Base-by-base conservation (phyloP, 257 asterid genomes). In the Nicotiana attenuata region DNA sequence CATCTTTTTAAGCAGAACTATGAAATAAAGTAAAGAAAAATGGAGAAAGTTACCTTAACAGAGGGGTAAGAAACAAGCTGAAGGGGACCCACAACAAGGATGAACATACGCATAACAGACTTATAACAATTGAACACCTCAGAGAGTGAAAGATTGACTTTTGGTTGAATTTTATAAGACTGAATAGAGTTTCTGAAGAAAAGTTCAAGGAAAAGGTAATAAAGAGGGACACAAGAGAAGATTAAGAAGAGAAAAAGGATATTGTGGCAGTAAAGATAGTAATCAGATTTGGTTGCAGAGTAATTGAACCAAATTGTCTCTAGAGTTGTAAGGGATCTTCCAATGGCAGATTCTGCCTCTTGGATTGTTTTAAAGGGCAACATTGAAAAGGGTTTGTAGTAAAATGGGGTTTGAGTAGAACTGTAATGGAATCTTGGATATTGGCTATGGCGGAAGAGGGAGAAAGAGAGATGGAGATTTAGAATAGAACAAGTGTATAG, bases 11-110 rank as follows among this genome's bases (percentile, higher is more conserved):
- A 5, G 2, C n/a, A 26, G 0, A 63, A 63, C n/a, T 4, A 26
- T 63, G n/a, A 38, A 24, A 63, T 13, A 26, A 10, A 76, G 81
- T 19, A 11, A 55, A 15, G 22, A 2, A 50, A 69, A 35, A 77
- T 68, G 5, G 29, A 1, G 29, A 69, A 11, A 5, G 8, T 22
- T 81, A 96, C 99, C 92, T 96, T 76, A 75, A 96, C 35, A 35
- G 94, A 86, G 29, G 99, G 99, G 69, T 89, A 96, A 11, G 98
- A 94, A 35, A 94, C 93, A 77, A 94, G 96, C 14, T 96, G 98
- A 10, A 94, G 97, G 11, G 99, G 99, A 5, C 99, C 98, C 8
- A 96, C 98, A 14, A 94, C 89, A 29, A 96, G 87, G 83, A 92
- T 81, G 88, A 96, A 96, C 92, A 86, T 90, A 82, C 95, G 92